Conservation (phyloP, 2,329 filamentous ascomycete species). For the Colletotrichum acutatum region DNA sequence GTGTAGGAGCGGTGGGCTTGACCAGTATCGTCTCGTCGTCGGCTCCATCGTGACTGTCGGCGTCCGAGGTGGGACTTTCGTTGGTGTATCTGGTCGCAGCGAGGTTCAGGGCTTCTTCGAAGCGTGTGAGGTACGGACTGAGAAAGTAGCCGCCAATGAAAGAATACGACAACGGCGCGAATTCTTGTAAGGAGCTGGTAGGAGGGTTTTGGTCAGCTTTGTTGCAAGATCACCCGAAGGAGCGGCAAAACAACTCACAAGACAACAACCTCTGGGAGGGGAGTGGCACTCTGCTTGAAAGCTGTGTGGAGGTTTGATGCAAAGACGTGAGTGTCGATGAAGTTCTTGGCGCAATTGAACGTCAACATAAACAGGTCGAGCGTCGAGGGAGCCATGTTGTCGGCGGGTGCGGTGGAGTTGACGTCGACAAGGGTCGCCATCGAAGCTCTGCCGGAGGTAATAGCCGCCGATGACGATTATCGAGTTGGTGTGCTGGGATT, state of each 20-base stretch:
- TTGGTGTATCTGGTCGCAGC: constrained; percentile 61
- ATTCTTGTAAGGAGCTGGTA: constrained; percentile 83
- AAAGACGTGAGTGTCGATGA: constrained; percentile 77
- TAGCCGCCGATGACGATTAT: constrained; percentile 27
- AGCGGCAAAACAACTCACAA: constrained; percentile 56
- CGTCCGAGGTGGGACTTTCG: constrained; percentile 38
- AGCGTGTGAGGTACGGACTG: constrained; percentile 77
- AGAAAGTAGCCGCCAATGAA: constrained; percentile 89
- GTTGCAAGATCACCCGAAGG: constrained; percentile 10
- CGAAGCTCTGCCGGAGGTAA: constrained; percentile 20
- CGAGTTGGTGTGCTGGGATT: not conserved
- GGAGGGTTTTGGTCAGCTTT: constrained; percentile 7
- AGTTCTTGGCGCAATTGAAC: constrained; percentile 85
- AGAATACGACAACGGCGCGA: constrained; percentile 84
- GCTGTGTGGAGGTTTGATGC: constrained; percentile 74
- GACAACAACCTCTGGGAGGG: constrained; percentile 65
- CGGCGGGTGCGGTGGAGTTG: constrained; percentile 29
- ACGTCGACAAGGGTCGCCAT: constrained; percentile 29
- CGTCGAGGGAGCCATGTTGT: constrained; percentile 53
- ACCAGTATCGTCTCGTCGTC: constrained; percentile 35
- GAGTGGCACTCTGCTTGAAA: constrained; percentile 60
- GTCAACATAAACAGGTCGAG: constrained; percentile 84
- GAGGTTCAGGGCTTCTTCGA: constrained; percentile 77
- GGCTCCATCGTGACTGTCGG: constrained; percentile 35
- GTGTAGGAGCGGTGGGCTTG: constrained; percentile 31